Conservation (phyloP, 1,284 basidiomycete genomes). For the Ustilago shanxiensis region DNA sequence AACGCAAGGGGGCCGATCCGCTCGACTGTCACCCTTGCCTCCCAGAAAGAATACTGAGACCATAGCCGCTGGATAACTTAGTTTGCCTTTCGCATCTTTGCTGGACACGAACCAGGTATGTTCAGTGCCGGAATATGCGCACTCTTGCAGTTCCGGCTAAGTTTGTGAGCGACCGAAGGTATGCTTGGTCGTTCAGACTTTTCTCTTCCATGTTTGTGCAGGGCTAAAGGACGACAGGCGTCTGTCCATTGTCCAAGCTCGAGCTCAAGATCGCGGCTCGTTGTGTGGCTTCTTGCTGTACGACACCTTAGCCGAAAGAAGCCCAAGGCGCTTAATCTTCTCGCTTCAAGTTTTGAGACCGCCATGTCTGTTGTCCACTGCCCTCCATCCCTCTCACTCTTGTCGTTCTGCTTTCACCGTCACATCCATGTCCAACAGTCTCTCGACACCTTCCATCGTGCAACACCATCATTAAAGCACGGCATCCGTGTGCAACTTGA, state of each 20-base stretch:
- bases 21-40: conserved; percentile 8
- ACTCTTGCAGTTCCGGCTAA: neutral
- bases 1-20: neutral
- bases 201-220: neutral
- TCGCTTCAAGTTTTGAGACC: neutral
- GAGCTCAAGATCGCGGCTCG: neutral
- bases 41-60: neutral
- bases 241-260: no score
- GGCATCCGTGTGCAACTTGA: neutral
- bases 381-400: neutral
- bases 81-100: no score
- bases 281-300: neutral
- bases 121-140: conserved; percentile 3
- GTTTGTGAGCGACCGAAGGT: conserved; percentile 1
- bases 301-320: conserved; percentile 10
- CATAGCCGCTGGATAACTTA: no score
- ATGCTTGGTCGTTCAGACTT: neutral
- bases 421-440: no score
- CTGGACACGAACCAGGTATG: neutral
- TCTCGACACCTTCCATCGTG: neutral
- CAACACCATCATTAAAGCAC: neutral
- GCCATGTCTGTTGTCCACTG: neutral
- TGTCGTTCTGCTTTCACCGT: no score
- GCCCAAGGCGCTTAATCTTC: neutral
- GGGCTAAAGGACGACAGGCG: no score